Percentiles rank a stretch among this genome's conserved stretches.
Evolutionary conservation across 2,329 filamentous ascomycete species (phyloP).

Genomic region (Colletotrichum plurivorum): DNA sequence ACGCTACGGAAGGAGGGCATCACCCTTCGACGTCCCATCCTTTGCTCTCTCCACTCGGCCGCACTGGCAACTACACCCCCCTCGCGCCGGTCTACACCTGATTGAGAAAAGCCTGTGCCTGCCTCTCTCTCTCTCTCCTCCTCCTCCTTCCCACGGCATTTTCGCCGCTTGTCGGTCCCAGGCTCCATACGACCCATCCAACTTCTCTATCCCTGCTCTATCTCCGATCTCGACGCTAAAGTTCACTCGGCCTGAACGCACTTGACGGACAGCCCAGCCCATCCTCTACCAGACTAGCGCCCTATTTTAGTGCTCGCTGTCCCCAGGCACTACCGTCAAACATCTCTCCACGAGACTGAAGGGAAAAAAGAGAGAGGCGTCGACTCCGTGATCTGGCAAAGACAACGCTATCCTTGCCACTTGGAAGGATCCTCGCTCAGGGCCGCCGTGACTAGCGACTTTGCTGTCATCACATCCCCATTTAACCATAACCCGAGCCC

Average conservation of each 20-base stretch:
- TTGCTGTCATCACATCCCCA: slow-evolving; percentile 43
- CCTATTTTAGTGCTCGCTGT: slow-evolving; percentile 43
- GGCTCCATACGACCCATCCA: slow-evolving; percentile 35
- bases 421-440: slow-evolving; percentile 42
- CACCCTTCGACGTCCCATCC: slow-evolving; percentile 33
- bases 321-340: slow-evolving; percentile 41
- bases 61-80: slow-evolving; percentile 17
- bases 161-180: slow-evolving; percentile 35
- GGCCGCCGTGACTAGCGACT: slow-evolving; percentile 41
- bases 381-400: slow-evolving; percentile 41
- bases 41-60: slow-evolving; percentile 15
- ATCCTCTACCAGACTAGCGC: slow-evolving; percentile 41
- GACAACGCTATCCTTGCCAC: slow-evolving; percentile 43
- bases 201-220: slow-evolving; percentile 32
- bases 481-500: slow-evolving; percentile 43
- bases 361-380: slow-evolving; percentile 35
- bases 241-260: slow-evolving; percentile 40
- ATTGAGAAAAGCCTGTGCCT: slow-evolving; percentile 17
- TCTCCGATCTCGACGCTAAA: slow-evolving; percentile 42
- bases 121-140: too few species aligned
- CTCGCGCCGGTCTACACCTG: slow-evolving; percentile 9
- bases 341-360: slow-evolving; percentile 32
- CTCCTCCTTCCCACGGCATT: slow-evolving; percentile 16
- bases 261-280: slow-evolving; percentile 40
- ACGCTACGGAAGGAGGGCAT: slow-evolving; percentile 34